Percentiles rank a stretch among this genome's conserved stretches.
Conservation (phyloP, 345 rosid species). For the Sonneratia caseolaris region DNA sequence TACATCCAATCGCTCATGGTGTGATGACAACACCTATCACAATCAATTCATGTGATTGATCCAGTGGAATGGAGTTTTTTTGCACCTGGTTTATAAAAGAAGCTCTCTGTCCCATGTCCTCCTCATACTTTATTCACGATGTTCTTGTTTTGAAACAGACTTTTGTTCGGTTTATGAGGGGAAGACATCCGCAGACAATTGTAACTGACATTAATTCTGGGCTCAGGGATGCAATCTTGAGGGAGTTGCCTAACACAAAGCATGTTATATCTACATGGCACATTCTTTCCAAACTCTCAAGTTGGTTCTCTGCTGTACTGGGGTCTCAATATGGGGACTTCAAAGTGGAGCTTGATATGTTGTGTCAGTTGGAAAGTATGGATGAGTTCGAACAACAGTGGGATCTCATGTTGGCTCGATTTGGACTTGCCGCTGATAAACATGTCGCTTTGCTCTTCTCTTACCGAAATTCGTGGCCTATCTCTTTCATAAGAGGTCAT, state of each 20-base stretch:
- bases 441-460: slow-evolving; percentile 67
- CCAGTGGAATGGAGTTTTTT: neutral
- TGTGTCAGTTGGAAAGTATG: slow-evolving; percentile 43
- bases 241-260: slow-evolving; percentile 69
- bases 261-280: slow-evolving; percentile 65
- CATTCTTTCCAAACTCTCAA: slow-evolving; percentile 59
- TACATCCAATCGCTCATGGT: neutral
- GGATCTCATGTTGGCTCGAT: slow-evolving; percentile 58
- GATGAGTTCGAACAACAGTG: slow-evolving; percentile 82
- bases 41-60: neutral
- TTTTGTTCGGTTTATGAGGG: slow-evolving; percentile 74
- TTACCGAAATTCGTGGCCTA: slow-evolving; percentile 55
- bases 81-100: neutral
- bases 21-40: neutral
- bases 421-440: slow-evolving; percentile 71
- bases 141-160: slow-evolving; percentile 57
- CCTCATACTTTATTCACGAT: slow-evolving; percentile 9
- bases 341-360: slow-evolving; percentile 53
- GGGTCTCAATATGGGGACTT: slow-evolving; percentile 70
- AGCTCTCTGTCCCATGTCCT: slow-evolving; percentile 7
- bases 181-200: slow-evolving; percentile 68
- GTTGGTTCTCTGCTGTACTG: slow-evolving; percentile 72
- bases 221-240: slow-evolving; percentile 66
- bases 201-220: slow-evolving; percentile 73
- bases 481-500: slow-evolving; percentile 46